phyloP scores from a whole-genome alignment of 192 early-diverging fungal species.

The Backusella australiensis region DNA sequence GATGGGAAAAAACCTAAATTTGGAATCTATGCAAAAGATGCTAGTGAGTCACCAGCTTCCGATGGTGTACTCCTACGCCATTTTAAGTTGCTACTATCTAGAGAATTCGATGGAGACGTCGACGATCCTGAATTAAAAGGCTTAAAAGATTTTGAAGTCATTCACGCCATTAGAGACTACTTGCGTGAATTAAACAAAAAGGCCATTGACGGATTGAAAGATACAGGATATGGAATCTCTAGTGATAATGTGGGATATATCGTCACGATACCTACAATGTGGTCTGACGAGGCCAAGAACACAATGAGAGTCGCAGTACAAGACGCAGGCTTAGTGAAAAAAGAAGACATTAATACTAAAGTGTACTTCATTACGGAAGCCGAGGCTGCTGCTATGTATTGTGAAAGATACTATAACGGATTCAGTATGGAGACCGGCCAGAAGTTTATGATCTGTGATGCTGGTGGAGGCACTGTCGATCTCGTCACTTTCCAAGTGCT shows the following conservation, averaged over 20 bases:
- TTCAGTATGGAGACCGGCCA: slow-evolving; percentile 40
- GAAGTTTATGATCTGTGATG: slow-evolving; percentile 47
- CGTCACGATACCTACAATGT: slow-evolving; percentile 2
- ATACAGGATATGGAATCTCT: no score
- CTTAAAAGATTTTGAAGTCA: not conserved
- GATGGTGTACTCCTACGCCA: not conserved
- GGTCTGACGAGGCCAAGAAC: slow-evolving; percentile 49
- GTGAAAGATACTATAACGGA: slow-evolving; percentile 41
- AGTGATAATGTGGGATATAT: not conserved
- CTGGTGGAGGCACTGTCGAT: slow-evolving; percentile 51
- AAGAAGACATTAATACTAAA: slow-evolving; percentile 27
- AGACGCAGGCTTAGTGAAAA: slow-evolving; percentile 45
- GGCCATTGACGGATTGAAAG: not conserved
- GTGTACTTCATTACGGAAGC: slow-evolving; percentile 46
- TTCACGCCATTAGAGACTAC: not conserved
- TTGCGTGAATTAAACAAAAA: not conserved
- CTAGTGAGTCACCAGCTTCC: not conserved
- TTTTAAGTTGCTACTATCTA: not conserved
- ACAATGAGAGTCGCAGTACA: slow-evolving; percentile 54
- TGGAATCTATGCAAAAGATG: not conserved
- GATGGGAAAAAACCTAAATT: not conserved
- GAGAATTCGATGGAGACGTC: not conserved
- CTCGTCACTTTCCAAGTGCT: slow-evolving; percentile 43
- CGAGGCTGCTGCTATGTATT: slow-evolving; percentile 49
- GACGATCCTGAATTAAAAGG: not conserved